Evolutionary conservation across 805 yeast genomes (phyloP), one percentile per base, ranked within the genome.

Genomic region (Clavispora carvajalis): DNA sequence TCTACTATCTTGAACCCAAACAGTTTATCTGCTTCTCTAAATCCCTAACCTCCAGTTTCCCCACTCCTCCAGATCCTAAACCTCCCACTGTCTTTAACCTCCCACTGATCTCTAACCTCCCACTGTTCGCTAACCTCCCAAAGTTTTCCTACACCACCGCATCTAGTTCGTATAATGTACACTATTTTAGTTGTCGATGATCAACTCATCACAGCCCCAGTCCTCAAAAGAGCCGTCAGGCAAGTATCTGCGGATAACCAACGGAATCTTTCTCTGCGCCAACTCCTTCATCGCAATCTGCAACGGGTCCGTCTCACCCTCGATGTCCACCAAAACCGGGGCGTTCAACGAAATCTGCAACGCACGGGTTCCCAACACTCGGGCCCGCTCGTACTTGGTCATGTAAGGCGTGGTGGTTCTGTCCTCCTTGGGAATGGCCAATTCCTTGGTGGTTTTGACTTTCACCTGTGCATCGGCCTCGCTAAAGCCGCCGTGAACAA

Each of bases 381-480:
- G 80, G 7, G 99, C 99, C 54, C 97, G 79, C 72, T 93, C 99
- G 63, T 93, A 93, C 60, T 95, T 93, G 43, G 99, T 93, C 98
- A 93, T 90, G 62, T 91, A 93, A 39, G 99, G 99, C 5, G 99
- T 93, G 11, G 99, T 93, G 21, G 89, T 76, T 64, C 99, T 79
- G 49, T 85, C 71, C 17, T 87, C 95, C 53, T 78, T 86, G 42
- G 96, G 85, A 45, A 93, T 88, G 15, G 97, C 95, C 55, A 87
- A 78, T 52, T 85, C 93, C 52, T 74, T 81, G 47, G 78, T 71
- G 7, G 91, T 76, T 58, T 84, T 85, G 48, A 73, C 79, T 55
- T 74, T 76, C 16, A 50, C 49, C 36, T 47, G 54, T 33, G 59
- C 54, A 26, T 77, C 86, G 12, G 73, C 76, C 13, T 82, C 74